phyloP scores from a whole-genome alignment of 495 filamentous ascomycete species.

The Glarea lozoyensis region DNA sequence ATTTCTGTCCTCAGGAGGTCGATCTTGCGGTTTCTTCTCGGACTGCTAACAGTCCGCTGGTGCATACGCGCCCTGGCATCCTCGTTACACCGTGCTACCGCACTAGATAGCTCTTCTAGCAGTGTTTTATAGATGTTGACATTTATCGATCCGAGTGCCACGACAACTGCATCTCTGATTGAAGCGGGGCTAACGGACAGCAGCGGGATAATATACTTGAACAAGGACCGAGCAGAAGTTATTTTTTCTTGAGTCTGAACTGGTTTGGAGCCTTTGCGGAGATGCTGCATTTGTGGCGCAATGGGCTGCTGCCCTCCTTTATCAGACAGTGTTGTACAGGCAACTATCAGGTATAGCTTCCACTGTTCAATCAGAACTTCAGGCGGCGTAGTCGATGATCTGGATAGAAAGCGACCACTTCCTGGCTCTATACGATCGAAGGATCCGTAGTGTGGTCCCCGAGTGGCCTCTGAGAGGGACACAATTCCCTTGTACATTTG shows the following conservation, averaged over 20 bases:
- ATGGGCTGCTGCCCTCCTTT: slow-evolving; percentile 59
- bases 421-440: slow-evolving; percentile 36
- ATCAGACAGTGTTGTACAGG: slow-evolving; percentile 88
- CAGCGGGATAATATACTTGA: slow-evolving; percentile 82
- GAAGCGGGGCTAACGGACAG: slow-evolving; percentile 65
- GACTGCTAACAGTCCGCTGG: slow-evolving; percentile 67
- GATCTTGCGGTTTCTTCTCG: slow-evolving; percentile 65
- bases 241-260: slow-evolving; percentile 69
- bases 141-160: slow-evolving; percentile 89
- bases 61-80: slow-evolving; percentile 85
- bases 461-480: slow-evolving; percentile 62
- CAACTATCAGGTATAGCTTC: slow-evolving; percentile 97
- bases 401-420: slow-evolving; percentile 35
- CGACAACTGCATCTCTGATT: slow-evolving; percentile 84
- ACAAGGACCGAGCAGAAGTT: slow-evolving; percentile 77
- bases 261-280: slow-evolving; percentile 73
- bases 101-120: slow-evolving; percentile 80
- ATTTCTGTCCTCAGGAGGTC: slow-evolving; percentile 88
- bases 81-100: slow-evolving; percentile 70
- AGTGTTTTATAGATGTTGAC: slow-evolving; percentile 90
- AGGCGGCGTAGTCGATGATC: slow-evolving; percentile 64
- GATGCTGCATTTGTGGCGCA: slow-evolving; percentile 61
- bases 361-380: slow-evolving; percentile 93
- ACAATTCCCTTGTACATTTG: slow-evolving; percentile 85
- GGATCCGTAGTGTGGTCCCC: slow-evolving; percentile 48